Percentiles rank a stretch among this genome's conserved stretches.
phyloP scores from a whole-genome alignment of 2,329 filamentous ascomycete genomes.

The Alternaria hordeiaustralica region DNA sequence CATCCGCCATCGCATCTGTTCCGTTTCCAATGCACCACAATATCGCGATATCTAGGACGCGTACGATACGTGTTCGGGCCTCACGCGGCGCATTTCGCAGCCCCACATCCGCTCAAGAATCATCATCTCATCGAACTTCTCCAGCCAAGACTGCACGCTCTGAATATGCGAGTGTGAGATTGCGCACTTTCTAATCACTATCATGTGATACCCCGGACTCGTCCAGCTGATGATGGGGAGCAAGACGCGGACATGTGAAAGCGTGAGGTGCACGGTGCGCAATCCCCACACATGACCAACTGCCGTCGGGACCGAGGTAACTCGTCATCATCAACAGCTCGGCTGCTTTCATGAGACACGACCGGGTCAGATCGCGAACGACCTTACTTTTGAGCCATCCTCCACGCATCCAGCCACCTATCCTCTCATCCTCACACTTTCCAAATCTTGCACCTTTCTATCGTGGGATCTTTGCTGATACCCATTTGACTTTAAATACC shows the following conservation, averaged over 20 bases:
- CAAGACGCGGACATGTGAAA: conserved; percentile 11
- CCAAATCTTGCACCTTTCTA: background rate
- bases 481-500: conserved; percentile 10
- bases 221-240: background rate
- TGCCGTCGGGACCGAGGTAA: conserved; percentile 20
- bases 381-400: conserved; percentile 4
- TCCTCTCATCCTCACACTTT: conserved; percentile 3
- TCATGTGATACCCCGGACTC: conserved; percentile 6
- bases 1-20: background rate
- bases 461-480: conserved; percentile 26
- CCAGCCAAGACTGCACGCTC: background rate
- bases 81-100: background rate
- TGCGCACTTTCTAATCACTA: background rate
- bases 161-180: background rate
- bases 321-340: conserved; percentile 14
- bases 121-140: background rate
- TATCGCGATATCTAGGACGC: background rate
- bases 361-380: conserved; percentile 7
- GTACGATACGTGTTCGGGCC: background rate
- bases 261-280: conserved; percentile 8
- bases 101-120: background rate
- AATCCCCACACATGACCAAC: conserved; percentile 18
- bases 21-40: background rate
- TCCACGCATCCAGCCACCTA: conserved; percentile 6
- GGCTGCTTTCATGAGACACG: conserved; percentile 20